Evolutionary conservation across 495 filamentous ascomycete genomes (phyloP), one percentile per base, ranked within the genome.

Genomic region (Penicillium dipodomyicola): DNA sequence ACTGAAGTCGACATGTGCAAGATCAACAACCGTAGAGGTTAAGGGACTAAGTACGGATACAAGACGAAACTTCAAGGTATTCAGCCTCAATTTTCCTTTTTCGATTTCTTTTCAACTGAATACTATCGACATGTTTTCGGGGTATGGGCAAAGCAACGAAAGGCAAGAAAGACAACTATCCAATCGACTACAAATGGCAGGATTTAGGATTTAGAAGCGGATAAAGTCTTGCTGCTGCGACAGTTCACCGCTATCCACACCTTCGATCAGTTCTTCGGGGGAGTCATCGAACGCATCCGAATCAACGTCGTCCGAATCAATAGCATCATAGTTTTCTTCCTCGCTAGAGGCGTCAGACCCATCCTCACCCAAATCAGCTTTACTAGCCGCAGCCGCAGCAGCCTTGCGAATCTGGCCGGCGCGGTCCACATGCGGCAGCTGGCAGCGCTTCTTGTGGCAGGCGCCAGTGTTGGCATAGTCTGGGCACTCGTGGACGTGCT

Each of bases 391-490:
- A 7, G 64, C 61, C 2, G 64, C 66, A 44, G 78, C 74, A 61
- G 77, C 76, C 62, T 86, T 87, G 65, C 84, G 80, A 53, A 88
- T 82, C 64, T 84, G 81, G 39, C 84, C 84, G 37, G 94, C 94
- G 73, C 91, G 86, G 73, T 95, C 89, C 62, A 93, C 83, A 72
- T 98, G 94, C 27, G 84, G 89, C 57, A 97, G 77, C 65, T 84
- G 86, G 78, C 94, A 98, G 33, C 85, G 86, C 72, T 87, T 87
- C 67, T 84, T 85, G 64, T 84, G 86, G 83, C 94, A 98, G 35
- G 79, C 74, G 57, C 92, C 93, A 49, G 81, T 88, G 74, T 96
- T 96, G 79, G 89, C 88, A 77, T 95, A 96, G 68, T 97, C 90
- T 44, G 94, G 94, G 67, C 94, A 98, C 69, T 97, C 94, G 71